Evolutionary conservation across 768 basidiomycete genomes (phyloP).

Genomic region (Lactarius sanguifluus): DNA sequence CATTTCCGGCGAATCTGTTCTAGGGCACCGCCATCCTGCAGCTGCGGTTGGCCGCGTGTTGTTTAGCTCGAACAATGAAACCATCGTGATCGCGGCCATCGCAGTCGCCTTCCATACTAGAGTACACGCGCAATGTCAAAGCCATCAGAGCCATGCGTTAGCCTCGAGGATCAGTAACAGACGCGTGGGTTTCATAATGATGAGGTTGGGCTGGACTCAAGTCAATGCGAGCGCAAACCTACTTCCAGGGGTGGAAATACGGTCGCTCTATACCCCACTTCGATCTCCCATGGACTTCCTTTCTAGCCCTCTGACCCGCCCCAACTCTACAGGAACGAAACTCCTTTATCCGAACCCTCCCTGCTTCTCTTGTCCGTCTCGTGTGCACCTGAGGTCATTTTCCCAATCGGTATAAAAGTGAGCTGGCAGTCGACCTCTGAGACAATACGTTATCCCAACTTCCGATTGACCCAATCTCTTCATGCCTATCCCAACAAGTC

Average conservation of each 20-base stretch:
- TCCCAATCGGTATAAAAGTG: slow-evolving; percentile 17
- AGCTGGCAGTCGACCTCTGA: slow-evolving; percentile 3
- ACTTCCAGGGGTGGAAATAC: slow-evolving; percentile 18
- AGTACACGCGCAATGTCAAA: slow-evolving; percentile 8
- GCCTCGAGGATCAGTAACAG: slow-evolving; percentile 20
- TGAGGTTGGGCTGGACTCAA: slow-evolving; percentile 12
- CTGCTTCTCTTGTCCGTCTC: slow-evolving; percentile 7
- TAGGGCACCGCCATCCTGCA: slow-evolving; percentile 3
- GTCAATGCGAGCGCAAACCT: slow-evolving; percentile 13
- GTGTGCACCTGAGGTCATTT: slow-evolving; percentile 1
- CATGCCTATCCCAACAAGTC: slow-evolving; percentile 12
- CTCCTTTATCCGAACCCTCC: slow-evolving; percentile 3
- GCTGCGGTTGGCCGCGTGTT: slow-evolving; percentile 12
- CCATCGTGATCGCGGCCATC: not conserved
- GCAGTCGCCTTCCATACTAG: not conserved
- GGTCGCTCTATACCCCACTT: slow-evolving; percentile 14
- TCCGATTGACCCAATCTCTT: not conserved
- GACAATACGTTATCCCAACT: slow-evolving; percentile 10
- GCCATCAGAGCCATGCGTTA: slow-evolving; percentile 22
- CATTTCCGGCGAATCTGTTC: not conserved
- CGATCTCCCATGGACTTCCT: slow-evolving; percentile 10
- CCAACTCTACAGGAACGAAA: slow-evolving; percentile 4
- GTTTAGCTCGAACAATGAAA: not conserved
- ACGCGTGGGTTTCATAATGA: slow-evolving; percentile 20
- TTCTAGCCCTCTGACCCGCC: not conserved